phyloP scores from a whole-genome alignment of 805 yeast genomes.

The Candida ficus region DNA sequence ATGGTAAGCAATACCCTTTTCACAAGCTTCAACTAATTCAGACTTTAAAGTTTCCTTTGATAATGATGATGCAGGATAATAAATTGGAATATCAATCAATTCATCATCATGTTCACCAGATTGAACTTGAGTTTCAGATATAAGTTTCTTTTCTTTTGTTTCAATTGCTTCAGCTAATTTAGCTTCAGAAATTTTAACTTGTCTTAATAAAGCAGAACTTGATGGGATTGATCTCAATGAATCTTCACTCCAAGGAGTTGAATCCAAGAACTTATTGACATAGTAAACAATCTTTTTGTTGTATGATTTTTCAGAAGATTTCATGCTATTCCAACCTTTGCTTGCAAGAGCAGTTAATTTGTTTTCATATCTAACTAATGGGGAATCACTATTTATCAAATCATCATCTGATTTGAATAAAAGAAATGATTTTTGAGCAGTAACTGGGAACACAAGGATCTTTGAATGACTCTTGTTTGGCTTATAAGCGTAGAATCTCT shows the following conservation, averaged over 20 bases:
- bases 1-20: conserved; percentile 46
- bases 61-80: conserved; percentile 41
- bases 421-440: conserved; percentile 53
- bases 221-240: conserved; percentile 76
- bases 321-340: conserved; percentile 59
- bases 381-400: conserved; percentile 31
- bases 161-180: conserved; percentile 8
- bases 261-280: conserved; percentile 48
- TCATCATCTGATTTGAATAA: conserved; percentile 56
- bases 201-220: conserved; percentile 43
- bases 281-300: conserved; percentile 55
- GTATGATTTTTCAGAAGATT: conserved; percentile 45
- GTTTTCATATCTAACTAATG: conserved; percentile 34
- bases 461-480: conserved; percentile 42
- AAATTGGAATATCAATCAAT: conserved; percentile 36
- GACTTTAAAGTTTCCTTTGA: conserved; percentile 24
- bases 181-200: conserved; percentile 21
- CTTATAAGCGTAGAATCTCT: conserved; percentile 1
- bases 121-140: conserved; percentile 9
- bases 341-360: conserved; percentile 45
- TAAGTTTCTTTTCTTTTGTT: conserved; percentile 5
- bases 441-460: conserved; percentile 67
- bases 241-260: conserved; percentile 77
- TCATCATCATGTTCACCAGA: conserved; percentile 21
- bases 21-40: conserved; percentile 40